Conservation (phyloP, 169 alveolate species). For the Plasmodium ovale region DNA sequence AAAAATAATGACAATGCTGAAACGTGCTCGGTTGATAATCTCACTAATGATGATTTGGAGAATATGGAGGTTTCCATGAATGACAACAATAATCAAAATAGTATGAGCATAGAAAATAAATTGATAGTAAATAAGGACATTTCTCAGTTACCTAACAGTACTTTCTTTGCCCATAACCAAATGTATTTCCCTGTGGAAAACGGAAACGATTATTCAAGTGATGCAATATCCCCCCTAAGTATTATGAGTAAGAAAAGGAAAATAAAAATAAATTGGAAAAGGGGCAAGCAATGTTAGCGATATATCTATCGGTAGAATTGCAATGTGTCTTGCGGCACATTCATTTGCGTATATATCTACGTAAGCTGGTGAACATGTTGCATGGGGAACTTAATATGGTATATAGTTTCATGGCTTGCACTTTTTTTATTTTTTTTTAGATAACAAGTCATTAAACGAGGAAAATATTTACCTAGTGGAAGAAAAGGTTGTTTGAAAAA, state of each 20-base stretch:
- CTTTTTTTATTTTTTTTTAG: slow-evolving; percentile 9
- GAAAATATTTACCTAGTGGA: slow-evolving; percentile 22
- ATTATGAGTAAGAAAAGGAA: slow-evolving; percentile 11
- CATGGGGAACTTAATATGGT: neutral
- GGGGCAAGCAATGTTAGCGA: too few relatives aligned
- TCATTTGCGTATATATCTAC: too few relatives aligned
- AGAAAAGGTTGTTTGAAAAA: slow-evolving; percentile 6
- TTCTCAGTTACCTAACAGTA: too few relatives aligned
- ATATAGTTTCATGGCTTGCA: neutral
- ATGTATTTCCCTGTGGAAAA: slow-evolving; percentile 15
- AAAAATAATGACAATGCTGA: neutral
- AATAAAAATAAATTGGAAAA: too few relatives aligned
- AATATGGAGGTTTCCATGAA: neutral
- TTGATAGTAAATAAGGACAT: neutral
- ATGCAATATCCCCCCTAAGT: neutral
- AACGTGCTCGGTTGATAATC: neutral
- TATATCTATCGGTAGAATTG: too few relatives aligned
- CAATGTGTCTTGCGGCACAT: too few relatives aligned
- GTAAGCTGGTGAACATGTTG: neutral
- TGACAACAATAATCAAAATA: neutral
- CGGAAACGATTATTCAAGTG: neutral
- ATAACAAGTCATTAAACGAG: slow-evolving; percentile 11
- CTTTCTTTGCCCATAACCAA: too few relatives aligned
- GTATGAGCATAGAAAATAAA: neutral
- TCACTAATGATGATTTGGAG: neutral